These are phyloP conservation scores for Sclerotinia trifoliorum DNA, from an alignment of 2,329 filamentous ascomycete genomes.

Conservation along the genomic window DNA sequence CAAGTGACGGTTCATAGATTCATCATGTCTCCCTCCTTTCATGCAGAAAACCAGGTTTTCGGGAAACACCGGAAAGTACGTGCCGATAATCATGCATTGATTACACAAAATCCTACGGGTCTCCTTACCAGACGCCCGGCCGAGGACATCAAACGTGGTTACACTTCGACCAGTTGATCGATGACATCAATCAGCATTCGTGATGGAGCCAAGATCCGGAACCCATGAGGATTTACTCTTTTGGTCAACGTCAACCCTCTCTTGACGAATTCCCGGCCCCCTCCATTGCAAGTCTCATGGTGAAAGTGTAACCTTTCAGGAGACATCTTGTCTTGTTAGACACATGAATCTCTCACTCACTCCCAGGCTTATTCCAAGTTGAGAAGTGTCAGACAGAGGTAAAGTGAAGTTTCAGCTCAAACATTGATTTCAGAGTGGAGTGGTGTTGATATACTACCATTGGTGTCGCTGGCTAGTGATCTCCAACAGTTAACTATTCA, in stretches of 20 bases:
- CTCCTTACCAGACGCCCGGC: not conserved
- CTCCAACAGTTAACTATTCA: not conserved
- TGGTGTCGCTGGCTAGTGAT: not conserved
- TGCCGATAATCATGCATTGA: not conserved
- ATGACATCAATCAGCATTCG: not conserved
- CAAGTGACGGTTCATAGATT: not conserved
- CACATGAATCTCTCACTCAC: not conserved
- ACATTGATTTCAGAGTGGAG: not conserved
- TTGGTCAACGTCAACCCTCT: not conserved
- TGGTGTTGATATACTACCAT: not conserved
- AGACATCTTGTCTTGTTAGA: not conserved
- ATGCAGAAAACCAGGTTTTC: not conserved
- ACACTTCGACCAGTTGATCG: not conserved
- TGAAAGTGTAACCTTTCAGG: not conserved
- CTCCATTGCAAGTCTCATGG: not conserved
- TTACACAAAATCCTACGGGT: constrained; percentile 3
- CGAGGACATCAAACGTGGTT: not conserved
- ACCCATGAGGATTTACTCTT: not conserved
- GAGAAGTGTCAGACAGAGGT: not conserved
- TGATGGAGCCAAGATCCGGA: not conserved
- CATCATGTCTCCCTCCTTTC: not conserved
- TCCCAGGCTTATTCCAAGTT: not conserved
- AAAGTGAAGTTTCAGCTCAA: not conserved
- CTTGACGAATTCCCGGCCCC: not conserved
- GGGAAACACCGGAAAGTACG: not conserved